Percentiles rank a stretch among this genome's conserved stretches.
Evolutionary conservation across 129 eudicot genomes (phyloP).

Genomic region (Solidago caesia): DNA sequence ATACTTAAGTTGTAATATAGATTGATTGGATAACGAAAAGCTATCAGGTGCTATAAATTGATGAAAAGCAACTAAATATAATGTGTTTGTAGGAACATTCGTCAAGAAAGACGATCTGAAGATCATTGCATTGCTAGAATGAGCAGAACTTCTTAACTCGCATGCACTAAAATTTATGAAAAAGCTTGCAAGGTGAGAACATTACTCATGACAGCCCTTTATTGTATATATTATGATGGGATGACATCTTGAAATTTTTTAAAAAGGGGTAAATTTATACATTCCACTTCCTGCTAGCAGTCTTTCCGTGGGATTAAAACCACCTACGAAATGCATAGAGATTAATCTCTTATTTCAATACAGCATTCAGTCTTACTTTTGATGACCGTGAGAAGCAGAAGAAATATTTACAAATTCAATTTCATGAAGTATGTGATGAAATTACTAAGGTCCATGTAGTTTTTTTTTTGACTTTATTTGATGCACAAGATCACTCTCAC

Average conservation of each 20-base stretch:
- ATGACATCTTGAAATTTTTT: slow-evolving; percentile 59
- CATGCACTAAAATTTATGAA: slow-evolving; percentile 86
- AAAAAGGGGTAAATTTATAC: slow-evolving; percentile 46
- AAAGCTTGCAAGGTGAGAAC: slow-evolving; percentile 86
- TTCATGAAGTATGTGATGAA: slow-evolving; percentile 55
- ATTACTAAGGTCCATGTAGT: slow-evolving; percentile 63
- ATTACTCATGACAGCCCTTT: background rate
- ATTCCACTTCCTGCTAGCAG: background rate
- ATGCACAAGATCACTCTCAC: background rate
- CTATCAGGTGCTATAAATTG: background rate
- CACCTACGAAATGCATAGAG: background rate
- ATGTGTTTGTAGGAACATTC: slow-evolving; percentile 54
- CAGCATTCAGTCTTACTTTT: slow-evolving; percentile 77
- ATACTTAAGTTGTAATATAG: slow-evolving; percentile 8
- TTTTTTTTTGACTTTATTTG: slow-evolving; percentile 18
- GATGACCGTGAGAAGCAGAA: slow-evolving; percentile 61
- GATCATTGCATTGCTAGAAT: slow-evolving; percentile 70
- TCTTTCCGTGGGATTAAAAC: slow-evolving; percentile 6
- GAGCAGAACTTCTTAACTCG: slow-evolving; percentile 90
- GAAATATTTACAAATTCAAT: slow-evolving; percentile 53
- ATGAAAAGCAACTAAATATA: slow-evolving; percentile 29
- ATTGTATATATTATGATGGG: slow-evolving; percentile 40
- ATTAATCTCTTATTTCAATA: slow-evolving; percentile 24
- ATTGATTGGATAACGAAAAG: slow-evolving; percentile 19
- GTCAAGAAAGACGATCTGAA: slow-evolving; percentile 77